phyloP scores from a whole-genome alignment of 306 rosid species.

The Ceratonia siliqua region DNA sequence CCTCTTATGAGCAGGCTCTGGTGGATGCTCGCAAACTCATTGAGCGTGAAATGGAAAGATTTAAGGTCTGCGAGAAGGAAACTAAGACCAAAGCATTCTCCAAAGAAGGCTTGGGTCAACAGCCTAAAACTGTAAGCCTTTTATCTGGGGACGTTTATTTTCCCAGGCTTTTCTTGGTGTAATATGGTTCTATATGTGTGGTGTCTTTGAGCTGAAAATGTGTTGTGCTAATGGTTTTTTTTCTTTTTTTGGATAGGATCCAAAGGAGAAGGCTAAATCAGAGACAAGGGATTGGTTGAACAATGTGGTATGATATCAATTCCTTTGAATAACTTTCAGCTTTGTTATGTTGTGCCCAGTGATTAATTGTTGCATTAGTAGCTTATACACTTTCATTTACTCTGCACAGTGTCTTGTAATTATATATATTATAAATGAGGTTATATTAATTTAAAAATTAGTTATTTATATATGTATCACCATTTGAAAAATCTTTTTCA shows the following conservation, averaged over 20 bases:
- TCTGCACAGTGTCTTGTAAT: neutral
- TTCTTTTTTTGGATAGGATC: slow-evolving; percentile 50
- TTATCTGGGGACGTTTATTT: neutral
- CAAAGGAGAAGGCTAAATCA: slow-evolving; percentile 84
- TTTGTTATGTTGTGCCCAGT: slow-evolving; percentile 25
- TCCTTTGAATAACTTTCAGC: slow-evolving; percentile 8
- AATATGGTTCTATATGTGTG: neutral
- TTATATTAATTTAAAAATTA: neutral
- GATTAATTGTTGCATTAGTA: slow-evolving; percentile 1
- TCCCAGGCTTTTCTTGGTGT: neutral
- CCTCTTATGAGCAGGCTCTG: slow-evolving; percentile 88
- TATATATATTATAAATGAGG: neutral
- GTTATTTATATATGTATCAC: neutral
- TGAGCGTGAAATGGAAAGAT: slow-evolving; percentile 91
- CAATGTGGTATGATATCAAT: slow-evolving; percentile 67
- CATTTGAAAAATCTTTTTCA: slow-evolving; percentile 13
- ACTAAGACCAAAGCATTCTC: slow-evolving; percentile 90
- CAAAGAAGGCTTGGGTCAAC: slow-evolving; percentile 90
- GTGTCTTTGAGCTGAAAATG: neutral
- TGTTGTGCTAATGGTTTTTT: slow-evolving; percentile 1
- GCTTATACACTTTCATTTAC: slow-evolving; percentile 4
- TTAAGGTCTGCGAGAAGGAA: slow-evolving; percentile 87
- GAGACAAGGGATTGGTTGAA: slow-evolving; percentile 95
- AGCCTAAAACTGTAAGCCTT: slow-evolving; percentile 79
- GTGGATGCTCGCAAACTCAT: slow-evolving; percentile 84